A percentile compares a stretch with the other conserved stretches of the same genome.
These are phyloP conservation scores for Irpex sp. DNA, from an alignment of 1,284 basidiomycete genomes.

Conservation along the genomic window DNA sequence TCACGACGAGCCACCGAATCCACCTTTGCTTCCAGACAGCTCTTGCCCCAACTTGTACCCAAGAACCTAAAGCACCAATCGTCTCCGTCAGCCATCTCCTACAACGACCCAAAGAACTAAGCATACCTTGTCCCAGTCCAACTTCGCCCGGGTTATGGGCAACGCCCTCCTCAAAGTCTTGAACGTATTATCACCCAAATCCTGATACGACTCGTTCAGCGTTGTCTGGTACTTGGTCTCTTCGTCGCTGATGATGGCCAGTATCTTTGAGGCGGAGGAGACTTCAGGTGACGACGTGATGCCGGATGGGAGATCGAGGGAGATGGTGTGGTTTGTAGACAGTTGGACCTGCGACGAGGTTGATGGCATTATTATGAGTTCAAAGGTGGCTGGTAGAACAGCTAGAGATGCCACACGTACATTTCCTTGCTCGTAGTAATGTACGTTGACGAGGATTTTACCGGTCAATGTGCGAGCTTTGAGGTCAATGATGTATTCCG, in stretches of 20 bases:
- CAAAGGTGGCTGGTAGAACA: not conserved
- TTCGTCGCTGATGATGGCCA: conserved; percentile 76
- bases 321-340: conserved; percentile 61
- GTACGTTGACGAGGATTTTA: conserved; percentile 76
- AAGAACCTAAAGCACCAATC: conserved; percentile 71
- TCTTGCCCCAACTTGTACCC: conserved; percentile 87
- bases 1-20: conserved; percentile 39
- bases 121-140: conserved; percentile 89
- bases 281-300: conserved; percentile 61
- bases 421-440: conserved; percentile 96
- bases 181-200: conserved; percentile 90
- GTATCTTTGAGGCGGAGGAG: conserved; percentile 62
- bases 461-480: conserved; percentile 52
- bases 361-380: not conserved
- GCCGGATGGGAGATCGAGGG: not conserved
- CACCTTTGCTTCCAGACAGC: conserved; percentile 65
- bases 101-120: too few relatives aligned
- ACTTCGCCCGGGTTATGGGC: conserved; percentile 87
- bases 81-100: not conserved
- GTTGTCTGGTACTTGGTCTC: conserved; percentile 76
- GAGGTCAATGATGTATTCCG: conserved; percentile 65
- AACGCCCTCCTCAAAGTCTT: conserved; percentile 82
- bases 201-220: conserved; percentile 74
- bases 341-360: conserved; percentile 70
- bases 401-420: conserved; percentile 38